Conservation (phyloP, 208 protist genomes). For the Crithidia sp. region DNA sequence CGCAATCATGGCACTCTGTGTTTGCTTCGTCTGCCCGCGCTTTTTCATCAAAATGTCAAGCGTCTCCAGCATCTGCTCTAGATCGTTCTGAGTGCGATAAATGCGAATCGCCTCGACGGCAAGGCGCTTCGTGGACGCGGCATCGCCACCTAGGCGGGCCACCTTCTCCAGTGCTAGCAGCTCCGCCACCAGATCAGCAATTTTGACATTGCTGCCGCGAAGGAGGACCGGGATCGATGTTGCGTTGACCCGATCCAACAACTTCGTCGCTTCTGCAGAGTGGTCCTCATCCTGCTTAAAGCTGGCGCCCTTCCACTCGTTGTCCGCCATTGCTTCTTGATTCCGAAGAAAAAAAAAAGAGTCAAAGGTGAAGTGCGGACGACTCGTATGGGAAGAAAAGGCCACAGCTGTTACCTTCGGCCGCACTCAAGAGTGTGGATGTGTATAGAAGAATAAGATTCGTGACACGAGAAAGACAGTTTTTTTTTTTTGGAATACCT, state of each 20-base stretch:
- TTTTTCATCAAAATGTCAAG: slow-evolving; percentile 93
- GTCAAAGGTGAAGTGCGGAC: too few relatives aligned
- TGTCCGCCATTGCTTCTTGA: slow-evolving; percentile 45
- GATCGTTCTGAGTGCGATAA: slow-evolving; percentile 82
- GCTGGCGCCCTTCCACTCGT: slow-evolving; percentile 87
- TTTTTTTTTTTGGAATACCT: too few relatives aligned
- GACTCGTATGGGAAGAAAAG: too few relatives aligned
- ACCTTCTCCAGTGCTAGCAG: slow-evolving; percentile 92
- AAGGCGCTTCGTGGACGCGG: slow-evolving; percentile 77
- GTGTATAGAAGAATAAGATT: too few relatives aligned
- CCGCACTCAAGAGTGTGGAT: too few relatives aligned
- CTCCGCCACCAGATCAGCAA: slow-evolving; percentile 86
- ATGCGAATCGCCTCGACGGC: slow-evolving; percentile 90
- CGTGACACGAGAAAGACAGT: too few relatives aligned
- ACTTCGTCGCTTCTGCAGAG: slow-evolving; percentile 56
- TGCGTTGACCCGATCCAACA: slow-evolving; percentile 82
- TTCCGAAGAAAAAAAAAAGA: too few relatives aligned
- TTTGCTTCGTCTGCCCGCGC: slow-evolving; percentile 93
- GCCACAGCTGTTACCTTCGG: too few relatives aligned
- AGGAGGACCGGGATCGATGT: slow-evolving; percentile 77
- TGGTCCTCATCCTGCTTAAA: slow-evolving; percentile 91
- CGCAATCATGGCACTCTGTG: slow-evolving; percentile 92
- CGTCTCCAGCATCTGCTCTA: slow-evolving; percentile 83
- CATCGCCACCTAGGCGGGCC: slow-evolving; percentile 83
- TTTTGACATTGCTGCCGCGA: slow-evolving; percentile 51